Conservation (phyloP, 2,329 filamentous ascomycete genomes). For the Phyllosticta paracitricarpa region DNA sequence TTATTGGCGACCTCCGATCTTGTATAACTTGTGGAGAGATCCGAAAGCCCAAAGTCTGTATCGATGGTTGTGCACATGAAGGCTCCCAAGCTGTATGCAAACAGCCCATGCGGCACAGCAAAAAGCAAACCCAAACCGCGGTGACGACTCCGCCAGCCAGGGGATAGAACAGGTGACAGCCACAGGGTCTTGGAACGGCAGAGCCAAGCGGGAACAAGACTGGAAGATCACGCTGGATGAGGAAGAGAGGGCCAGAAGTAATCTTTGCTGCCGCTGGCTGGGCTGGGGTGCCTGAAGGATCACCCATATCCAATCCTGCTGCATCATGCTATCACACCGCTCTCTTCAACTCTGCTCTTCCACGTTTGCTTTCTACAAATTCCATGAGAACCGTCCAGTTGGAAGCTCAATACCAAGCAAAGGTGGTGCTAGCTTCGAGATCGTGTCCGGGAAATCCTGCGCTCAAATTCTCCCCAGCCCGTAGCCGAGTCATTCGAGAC, state of each 20-base stretch:
- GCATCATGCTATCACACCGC: background rate
- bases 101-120: background rate
- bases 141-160: background rate
- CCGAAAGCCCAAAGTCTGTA: background rate
- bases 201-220: background rate
- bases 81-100: background rate
- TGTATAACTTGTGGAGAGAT: background rate
- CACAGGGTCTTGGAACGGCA: background rate
- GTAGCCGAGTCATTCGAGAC: background rate
- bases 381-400: background rate
- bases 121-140: background rate
- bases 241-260: background rate
- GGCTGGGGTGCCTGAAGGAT: background rate
- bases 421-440: background rate
- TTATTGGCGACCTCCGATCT: background rate
- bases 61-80: background rate
- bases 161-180: background rate
- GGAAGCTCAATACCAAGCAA: background rate
- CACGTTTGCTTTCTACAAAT: background rate
- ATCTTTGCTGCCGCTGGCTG: background rate
- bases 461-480: background rate
- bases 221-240: background rate
- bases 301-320: background rate
- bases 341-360: background rate
- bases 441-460: background rate